Evolutionary conservation across 1,284 basidiomycete species (phyloP), one percentile per base, ranked within the genome.

Genomic region (Papiliotrema terrestris): DNA sequence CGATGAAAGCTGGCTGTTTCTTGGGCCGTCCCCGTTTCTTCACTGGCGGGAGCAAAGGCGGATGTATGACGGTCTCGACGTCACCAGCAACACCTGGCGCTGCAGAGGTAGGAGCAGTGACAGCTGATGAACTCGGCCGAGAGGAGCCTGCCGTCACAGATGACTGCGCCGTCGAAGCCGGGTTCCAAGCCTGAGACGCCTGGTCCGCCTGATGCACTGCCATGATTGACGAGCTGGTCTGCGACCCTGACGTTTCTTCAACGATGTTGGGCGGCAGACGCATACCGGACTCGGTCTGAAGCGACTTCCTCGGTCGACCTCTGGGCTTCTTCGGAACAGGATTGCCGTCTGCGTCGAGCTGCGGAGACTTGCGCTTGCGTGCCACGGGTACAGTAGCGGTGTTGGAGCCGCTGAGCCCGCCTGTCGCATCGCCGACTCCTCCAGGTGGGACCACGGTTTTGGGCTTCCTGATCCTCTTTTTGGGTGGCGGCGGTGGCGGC

Each of bases 381-480:
- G 29, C 42, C 29, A 32, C 37, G 5, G 49, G 25, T 3, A 19
- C 26, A 15, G n/a, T n/a, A 14, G 49, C 49, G 8, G 25, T 20
- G 42, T 41, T 43, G 9, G 35, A n/a, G 19, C 26, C 39, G 23
- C 4, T 51, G 23, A 26, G 17, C 22, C 20, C 25, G 8, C 17
- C 43, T 5, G 17, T 8, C n/a, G 19, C 43, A 26, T 45, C 43
- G 15, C 43, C 25, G 8, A 20, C 43, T 22, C 48, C 17, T 39
- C 36, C 15, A 8, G 35, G 11, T 8, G 37, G 35, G 20, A 22
- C 17, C n/a, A 38, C 20, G 19, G 37, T 17, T 36, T 49, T 49
- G 11, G 48, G 37, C 20, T 38, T 22, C 35, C 48, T 2, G 19
- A 14, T 80, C 96, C 1, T 93, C 92, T 1, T 94, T 91, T 1